Evolutionary conservation across 2,329 filamentous ascomycete species (phyloP).

Genomic region (Aspergillus piperis): DNA sequence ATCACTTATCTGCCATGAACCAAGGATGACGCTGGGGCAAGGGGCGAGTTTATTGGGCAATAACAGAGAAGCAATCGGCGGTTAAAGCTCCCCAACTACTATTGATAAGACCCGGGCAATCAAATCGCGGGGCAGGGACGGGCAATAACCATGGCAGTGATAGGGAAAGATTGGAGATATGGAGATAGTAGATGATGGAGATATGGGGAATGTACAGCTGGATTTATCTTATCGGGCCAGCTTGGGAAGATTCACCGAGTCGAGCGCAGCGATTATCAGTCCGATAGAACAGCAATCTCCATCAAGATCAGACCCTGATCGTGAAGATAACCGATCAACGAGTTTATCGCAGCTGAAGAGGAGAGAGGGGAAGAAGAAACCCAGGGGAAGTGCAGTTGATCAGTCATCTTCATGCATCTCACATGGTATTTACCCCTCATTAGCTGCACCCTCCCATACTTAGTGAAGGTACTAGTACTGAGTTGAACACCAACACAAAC

Average conservation of each 20-base stretch:
- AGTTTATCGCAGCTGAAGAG: neutral
- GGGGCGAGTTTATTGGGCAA: neutral
- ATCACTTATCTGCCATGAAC: constrained; percentile 5
- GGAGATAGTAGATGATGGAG: neutral
- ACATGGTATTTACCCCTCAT: constrained; percentile 4
- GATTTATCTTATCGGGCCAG: neutral
- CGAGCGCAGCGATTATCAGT: neutral
- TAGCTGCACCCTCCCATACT: neutral
- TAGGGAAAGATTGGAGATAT: neutral
- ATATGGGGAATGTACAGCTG: neutral
- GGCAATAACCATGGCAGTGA: neutral
- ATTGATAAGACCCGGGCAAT: neutral
- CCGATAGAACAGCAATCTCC: neutral
- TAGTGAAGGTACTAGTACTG: neutral
- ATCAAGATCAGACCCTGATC: neutral
- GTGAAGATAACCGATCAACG: neutral
- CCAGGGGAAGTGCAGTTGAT: neutral
- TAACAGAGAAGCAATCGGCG: neutral
- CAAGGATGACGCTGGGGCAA: constrained; percentile 3
- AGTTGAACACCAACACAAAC: neutral
- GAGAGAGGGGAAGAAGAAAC: neutral
- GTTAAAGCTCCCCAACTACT: neutral
- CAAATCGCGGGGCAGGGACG: neutral
- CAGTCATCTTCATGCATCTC: constrained; percentile 4
- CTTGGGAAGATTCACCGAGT: neutral